These are phyloP conservation scores for Trifolium fragiferum DNA, from an alignment of 306 rosid genomes.

Conservation along the genomic window DNA sequence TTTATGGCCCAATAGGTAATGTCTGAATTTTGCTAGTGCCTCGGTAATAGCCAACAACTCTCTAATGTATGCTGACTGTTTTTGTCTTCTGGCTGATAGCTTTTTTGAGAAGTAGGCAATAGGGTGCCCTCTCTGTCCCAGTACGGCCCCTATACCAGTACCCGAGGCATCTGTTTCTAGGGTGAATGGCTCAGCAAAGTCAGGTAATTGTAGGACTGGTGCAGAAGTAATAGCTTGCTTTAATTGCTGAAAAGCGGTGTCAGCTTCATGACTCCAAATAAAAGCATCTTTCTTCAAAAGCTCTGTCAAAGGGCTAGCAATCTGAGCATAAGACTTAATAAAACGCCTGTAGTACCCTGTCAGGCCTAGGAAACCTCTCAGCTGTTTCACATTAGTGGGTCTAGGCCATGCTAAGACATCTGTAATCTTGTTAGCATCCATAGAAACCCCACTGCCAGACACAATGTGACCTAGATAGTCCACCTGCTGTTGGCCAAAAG, in stretches of 20 bases:
- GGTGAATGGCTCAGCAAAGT: no score
- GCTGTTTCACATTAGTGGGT: background rate
- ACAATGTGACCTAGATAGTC: no score
- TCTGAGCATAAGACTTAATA: background rate
- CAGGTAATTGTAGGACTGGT: background rate
- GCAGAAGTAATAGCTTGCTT: background rate
- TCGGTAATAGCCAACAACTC: no score
- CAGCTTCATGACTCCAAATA: background rate
- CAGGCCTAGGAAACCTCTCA: background rate
- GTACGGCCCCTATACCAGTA: background rate
- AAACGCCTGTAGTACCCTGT: background rate
- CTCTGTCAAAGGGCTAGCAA: background rate
- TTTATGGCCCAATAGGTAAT: no score
- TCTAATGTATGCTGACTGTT: no score
- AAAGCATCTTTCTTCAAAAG: background rate
- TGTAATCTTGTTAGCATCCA: background rate
- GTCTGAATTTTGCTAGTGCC: no score
- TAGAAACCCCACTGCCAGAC: background rate
- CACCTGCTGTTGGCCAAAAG: no score
- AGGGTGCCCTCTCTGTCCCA: background rate
- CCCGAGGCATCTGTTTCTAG: background rate
- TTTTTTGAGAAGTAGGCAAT: no score
- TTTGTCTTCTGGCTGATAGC: no score
- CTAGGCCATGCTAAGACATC: background rate
- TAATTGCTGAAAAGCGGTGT: background rate